Evolutionary conservation across 352 stramenopile genomes (phyloP), one percentile per base, ranked within the genome.

Genomic region (Blastocystis sp.): DNA sequence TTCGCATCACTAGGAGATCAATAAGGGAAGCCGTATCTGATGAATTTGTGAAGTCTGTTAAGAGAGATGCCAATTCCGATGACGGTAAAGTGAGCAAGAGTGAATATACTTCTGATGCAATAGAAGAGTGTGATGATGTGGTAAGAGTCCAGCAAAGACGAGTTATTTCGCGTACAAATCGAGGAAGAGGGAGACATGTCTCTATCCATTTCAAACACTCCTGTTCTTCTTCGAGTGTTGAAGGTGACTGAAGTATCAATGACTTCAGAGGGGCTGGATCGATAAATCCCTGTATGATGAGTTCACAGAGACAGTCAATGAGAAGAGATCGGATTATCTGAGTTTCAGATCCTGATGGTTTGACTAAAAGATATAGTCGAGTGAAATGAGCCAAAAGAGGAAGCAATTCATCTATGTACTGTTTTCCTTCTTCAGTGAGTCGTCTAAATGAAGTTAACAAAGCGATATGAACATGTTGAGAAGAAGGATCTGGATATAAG

Each of bases 301-400:
- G 13, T 33, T 62, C 27, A 33, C 56, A 33, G 56, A 62, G 56
- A n/a, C 19, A 62, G 19, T 62, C 56, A n/a, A 62, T 33, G 13
- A 62, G 56, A 62, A 62, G 56, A 17, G 19, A n/a, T 13, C 56
- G 56, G 6, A 2, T 7, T 62, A 33, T 15, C 19, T 33, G 56
- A 62, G 56, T 7, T n/a, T 33, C 19, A 15, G 19, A 13, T 33
- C 3, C 3, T 33, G 35, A 24, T 30, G 17, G 15, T 19, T 42
- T 15, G 35, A 51, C 33, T 33, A 9, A 13, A 33, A 78, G 66
- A 56, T 78, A 78, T 2, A 78, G 7, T 19, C 24, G 15, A 35
- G n/a, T 57, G n/a, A 78, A 78, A n/a, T 78, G 66, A 53, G 66
- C 44, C 15, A 78, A 11, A 33, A 78, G 27, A 24, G 27, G 66